phyloP scores from a whole-genome alignment of 768 basidiomycete species.

The Trametes punicea region DNA sequence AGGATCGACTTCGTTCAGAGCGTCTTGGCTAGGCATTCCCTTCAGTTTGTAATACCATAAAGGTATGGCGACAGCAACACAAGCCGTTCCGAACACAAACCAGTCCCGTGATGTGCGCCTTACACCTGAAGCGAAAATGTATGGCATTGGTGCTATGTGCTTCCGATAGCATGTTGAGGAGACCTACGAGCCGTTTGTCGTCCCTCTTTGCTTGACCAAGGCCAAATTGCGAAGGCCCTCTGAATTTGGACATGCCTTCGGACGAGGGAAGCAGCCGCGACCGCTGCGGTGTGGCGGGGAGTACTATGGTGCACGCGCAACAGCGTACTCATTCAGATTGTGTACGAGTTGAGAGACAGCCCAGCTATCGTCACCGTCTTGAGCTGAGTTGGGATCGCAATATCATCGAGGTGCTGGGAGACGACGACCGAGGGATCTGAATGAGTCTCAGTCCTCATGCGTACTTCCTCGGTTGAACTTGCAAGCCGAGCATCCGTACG shows the following conservation, averaged over 20 bases:
- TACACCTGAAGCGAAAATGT: neutral
- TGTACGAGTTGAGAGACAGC: neutral
- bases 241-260: neutral
- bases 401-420: neutral
- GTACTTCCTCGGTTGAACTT: too few species aligned
- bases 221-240: neutral
- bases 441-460: too few species aligned
- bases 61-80: neutral
- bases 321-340: neutral
- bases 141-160: too few species aligned
- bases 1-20: neutral
- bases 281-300: neutral
- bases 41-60: neutral
- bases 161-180: neutral
- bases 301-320: neutral
- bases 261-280: neutral
- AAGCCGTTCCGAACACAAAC: slow-evolving; percentile 1
- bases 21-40: neutral
- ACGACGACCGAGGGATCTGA: neutral
- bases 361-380: neutral
- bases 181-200: neutral
- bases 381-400: neutral
- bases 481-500: neutral
- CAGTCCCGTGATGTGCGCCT: neutral
- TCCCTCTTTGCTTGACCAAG: neutral